A percentile compares a stretch with the other conserved stretches of the same genome.
Conservation (phyloP, 164 flowering plant genomes). For the Annona squamosa region DNA sequence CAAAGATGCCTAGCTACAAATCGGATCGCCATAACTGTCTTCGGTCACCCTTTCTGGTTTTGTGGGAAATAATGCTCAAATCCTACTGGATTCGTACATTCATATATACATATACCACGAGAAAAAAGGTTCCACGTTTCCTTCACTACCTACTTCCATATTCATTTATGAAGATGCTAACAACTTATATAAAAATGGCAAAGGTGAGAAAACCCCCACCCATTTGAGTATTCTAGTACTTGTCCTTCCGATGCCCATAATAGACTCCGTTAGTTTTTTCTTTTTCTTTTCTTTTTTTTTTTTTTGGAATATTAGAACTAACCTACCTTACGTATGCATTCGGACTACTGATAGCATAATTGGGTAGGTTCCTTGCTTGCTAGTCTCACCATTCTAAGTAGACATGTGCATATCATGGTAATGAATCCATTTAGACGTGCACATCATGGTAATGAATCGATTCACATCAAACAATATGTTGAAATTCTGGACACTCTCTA, state of each 20-base stretch:
- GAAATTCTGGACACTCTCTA: too few species aligned
- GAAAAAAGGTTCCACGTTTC: not conserved
- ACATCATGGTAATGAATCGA: too few species aligned
- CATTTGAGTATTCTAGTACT: not conserved
- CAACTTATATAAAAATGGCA: slow-evolving; percentile 1
- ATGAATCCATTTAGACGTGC: too few species aligned
- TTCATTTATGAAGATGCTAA: slow-evolving; percentile 7
- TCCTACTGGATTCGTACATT: not conserved
- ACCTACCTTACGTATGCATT: not conserved
- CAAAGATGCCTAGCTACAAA: slow-evolving; percentile 17
- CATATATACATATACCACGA: not conserved
- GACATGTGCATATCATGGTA: too few species aligned
- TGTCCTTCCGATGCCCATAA: not conserved
- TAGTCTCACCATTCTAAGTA: too few species aligned
- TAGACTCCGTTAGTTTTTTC: too few species aligned
- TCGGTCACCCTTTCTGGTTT: slow-evolving; percentile 18
- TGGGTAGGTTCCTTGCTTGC: too few species aligned
- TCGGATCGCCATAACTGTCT: slow-evolving; percentile 21
- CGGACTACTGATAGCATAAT: too few species aligned
- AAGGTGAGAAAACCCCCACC: not conserved
- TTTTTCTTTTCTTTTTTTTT: not conserved
- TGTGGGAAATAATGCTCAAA: slow-evolving; percentile 1
- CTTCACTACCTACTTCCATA: slow-evolving; percentile 1
- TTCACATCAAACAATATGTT: too few species aligned
- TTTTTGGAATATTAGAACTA: not conserved